These are phyloP conservation scores for Podospora tetraspora DNA, from an alignment of 495 filamentous ascomycete species.

Conservation along the genomic window DNA sequence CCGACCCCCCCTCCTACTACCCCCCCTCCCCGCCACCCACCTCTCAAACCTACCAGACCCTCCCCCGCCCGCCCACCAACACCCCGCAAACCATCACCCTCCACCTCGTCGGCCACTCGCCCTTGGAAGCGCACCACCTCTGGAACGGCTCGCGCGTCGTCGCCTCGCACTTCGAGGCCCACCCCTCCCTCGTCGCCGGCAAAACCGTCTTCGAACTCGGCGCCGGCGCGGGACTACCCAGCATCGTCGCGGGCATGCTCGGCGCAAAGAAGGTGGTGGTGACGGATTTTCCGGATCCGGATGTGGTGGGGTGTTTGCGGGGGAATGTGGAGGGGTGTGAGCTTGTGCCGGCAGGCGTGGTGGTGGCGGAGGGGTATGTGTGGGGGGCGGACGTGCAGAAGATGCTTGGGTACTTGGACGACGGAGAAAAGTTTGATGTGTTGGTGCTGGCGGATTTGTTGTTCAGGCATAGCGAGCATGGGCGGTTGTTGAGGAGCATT, in stretches of 20 bases:
- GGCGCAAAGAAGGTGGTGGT: constrained; percentile 68
- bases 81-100: constrained; percentile 59
- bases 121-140: constrained; percentile 84
- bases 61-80: not conserved
- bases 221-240: constrained; percentile 80
- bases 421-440: constrained; percentile 56
- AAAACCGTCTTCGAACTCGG: constrained; percentile 82
- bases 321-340: constrained; percentile 58
- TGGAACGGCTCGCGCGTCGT: constrained; percentile 83
- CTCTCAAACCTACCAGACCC: constrained; percentile 54
- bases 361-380: constrained; percentile 61
- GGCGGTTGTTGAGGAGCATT: constrained; percentile 66
- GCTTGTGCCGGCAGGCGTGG: constrained; percentile 25
- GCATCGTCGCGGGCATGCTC: constrained; percentile 65
- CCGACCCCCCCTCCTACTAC: constrained; percentile 75
- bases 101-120: constrained; percentile 82
- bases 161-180: constrained; percentile 67
- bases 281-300: constrained; percentile 83
- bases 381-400: constrained; percentile 62
- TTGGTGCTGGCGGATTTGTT: constrained; percentile 83
- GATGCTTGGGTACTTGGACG: constrained; percentile 46
- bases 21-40: constrained; percentile 64
- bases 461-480: constrained; percentile 83
- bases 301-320: constrained; percentile 69
- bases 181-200: constrained; percentile 50